phyloP scores from a whole-genome alignment of 495 filamentous ascomycete species.

The Penicillium longicatenatum region DNA sequence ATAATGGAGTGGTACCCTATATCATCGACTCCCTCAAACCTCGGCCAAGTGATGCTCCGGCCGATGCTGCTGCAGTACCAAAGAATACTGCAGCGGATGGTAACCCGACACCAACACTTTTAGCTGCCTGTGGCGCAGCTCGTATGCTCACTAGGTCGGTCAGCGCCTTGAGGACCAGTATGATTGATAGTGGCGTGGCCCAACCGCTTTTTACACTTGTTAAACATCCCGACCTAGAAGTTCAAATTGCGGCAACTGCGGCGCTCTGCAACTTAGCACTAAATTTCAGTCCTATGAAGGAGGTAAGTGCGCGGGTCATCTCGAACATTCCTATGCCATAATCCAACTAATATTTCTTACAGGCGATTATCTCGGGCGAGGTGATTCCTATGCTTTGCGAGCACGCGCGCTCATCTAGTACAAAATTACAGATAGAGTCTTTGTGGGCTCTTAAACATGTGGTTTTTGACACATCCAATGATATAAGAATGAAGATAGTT shows the following conservation, averaged over 20 bases:
- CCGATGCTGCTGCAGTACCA: conserved; percentile 30
- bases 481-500: conserved; percentile 72
- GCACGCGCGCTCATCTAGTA: conserved; percentile 76
- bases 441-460: conserved; percentile 94
- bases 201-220: conserved; percentile 78
- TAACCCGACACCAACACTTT: conserved; percentile 65
- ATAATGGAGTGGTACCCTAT: conserved; percentile 74
- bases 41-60: conserved; percentile 39
- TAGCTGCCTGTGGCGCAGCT: conserved; percentile 81
- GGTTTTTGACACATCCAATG: conserved; percentile 64
- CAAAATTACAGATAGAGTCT: conserved; percentile 73
- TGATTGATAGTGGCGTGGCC: conserved; percentile 84
- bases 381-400: conserved; percentile 76
- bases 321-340: neutral
- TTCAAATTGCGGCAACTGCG: conserved; percentile 82
- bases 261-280: conserved; percentile 80
- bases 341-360: conserved; percentile 20
- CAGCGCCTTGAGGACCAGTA: conserved; percentile 75
- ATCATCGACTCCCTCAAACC: conserved; percentile 82
- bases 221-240: conserved; percentile 72
- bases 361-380: conserved; percentile 76
- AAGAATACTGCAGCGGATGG: conserved; percentile 45
- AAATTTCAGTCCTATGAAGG: conserved; percentile 88
- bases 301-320: conserved; percentile 52
- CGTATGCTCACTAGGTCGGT: conserved; percentile 81